A percentile compares a stretch with the other conserved stretches of the same genome.
Evolutionary conservation across 805 yeast genomes (phyloP).

Genomic region (Cyberlindnera subsufficiens): DNA sequence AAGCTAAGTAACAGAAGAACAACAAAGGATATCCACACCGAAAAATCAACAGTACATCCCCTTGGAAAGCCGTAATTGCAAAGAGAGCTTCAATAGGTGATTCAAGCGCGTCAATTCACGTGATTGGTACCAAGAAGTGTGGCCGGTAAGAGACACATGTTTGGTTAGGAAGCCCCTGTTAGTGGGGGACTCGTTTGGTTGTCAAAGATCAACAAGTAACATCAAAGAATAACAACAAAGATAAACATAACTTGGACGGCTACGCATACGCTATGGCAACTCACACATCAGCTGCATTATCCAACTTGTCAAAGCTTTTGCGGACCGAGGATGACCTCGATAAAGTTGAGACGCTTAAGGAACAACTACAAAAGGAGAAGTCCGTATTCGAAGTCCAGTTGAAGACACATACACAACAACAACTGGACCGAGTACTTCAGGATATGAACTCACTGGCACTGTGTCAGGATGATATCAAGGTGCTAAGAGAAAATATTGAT

Average conservation of each 20-base stretch:
- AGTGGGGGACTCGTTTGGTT: too few species aligned
- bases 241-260: too few species aligned
- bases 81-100: background rate
- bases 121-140: background rate
- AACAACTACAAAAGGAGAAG: conserved; percentile 62
- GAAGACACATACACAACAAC: conserved; percentile 34
- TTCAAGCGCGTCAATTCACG: conserved; percentile 4
- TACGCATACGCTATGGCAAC: background rate
- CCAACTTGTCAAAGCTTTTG: conserved; percentile 27
- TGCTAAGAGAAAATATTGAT: conserved; percentile 39
- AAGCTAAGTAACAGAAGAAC: background rate
- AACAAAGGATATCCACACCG: background rate
- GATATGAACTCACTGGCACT: conserved; percentile 32
- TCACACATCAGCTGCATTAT: conserved; percentile 15
- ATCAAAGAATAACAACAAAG: too few species aligned
- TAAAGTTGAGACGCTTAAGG: conserved; percentile 45
- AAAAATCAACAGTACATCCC: background rate
- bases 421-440: conserved; percentile 52
- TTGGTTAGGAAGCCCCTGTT: too few species aligned
- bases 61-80: background rate
- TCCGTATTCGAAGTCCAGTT: conserved; percentile 54
- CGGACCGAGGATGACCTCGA: conserved; percentile 45
- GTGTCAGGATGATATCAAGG: conserved; percentile 41
- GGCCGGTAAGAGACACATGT: background rate
- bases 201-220: too few species aligned